Conservation (phyloP, 257 asterid genomes). For the Capsicum rhomboideum region DNA sequence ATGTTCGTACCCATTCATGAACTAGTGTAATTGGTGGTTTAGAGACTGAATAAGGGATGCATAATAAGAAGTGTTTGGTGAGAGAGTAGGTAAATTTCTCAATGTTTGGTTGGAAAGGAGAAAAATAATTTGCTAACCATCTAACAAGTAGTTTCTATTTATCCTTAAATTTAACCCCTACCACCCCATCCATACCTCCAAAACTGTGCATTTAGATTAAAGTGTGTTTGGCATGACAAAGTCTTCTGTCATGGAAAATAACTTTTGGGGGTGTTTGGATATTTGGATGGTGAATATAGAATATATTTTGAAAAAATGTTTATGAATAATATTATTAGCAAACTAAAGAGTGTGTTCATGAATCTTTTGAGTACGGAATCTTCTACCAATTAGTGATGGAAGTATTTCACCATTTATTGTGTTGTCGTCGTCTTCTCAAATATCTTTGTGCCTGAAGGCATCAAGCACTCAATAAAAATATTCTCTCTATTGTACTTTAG, state of each 20-base stretch:
- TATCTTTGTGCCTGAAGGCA: not conserved
- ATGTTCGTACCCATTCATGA: not conserved
- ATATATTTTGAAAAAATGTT: not conserved
- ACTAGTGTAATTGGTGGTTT: not conserved
- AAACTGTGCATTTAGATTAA: not conserved
- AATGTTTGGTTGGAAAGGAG: not conserved
- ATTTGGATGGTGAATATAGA: not conserved
- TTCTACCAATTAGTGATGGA: not conserved
- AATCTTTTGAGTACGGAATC: not conserved
- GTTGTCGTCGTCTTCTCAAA: not conserved
- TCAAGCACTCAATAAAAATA: not conserved
- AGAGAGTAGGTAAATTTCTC: not conserved
- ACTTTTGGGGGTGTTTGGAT: not conserved
- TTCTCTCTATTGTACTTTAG: not conserved
- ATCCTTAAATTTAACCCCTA: not conserved
- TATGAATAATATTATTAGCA: not conserved
- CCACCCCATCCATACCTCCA: not conserved
- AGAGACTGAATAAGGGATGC: not conserved
- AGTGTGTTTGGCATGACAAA: not conserved
- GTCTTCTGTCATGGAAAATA: too few relatives aligned
- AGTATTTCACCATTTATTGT: not conserved
- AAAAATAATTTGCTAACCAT: not conserved
- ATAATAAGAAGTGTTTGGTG: not conserved
- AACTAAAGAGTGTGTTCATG: not conserved
- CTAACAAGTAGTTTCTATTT: not conserved